A percentile compares a stretch with the other conserved stretches of the same genome.
phyloP scores from a whole-genome alignment of 257 asterid species.

The Schizonepeta tenuifolia region DNA sequence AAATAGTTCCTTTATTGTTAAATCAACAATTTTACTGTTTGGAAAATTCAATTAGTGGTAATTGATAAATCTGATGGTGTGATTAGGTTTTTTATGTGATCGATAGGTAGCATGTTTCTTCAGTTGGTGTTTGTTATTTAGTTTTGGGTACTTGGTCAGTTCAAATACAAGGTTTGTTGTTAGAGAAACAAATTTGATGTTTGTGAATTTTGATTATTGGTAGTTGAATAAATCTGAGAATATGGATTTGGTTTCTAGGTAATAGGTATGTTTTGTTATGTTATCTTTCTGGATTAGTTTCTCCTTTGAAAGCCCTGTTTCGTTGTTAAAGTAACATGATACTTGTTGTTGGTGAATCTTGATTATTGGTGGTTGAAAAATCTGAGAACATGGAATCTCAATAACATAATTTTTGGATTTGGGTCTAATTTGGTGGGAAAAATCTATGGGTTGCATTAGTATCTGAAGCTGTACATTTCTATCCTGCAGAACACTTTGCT shows the following conservation, averaged over 20 bases:
- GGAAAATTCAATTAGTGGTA: neutral
- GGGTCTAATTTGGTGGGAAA: neutral
- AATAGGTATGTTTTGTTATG: neutral
- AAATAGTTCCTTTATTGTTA: neutral
- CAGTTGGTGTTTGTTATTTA: neutral
- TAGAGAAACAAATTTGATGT: neutral
- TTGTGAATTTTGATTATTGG: neutral
- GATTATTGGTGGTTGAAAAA: neutral
- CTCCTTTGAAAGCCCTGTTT: neutral
- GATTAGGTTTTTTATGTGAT: neutral
- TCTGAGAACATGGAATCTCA: neutral
- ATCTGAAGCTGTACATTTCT: slow-evolving; percentile 3
- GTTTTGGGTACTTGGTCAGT: neutral
- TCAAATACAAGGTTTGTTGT: slow-evolving; percentile 2
- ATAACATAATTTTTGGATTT: slow-evolving; percentile 3
- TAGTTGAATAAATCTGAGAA: neutral
- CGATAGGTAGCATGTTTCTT: neutral
- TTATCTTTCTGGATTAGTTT: neutral
- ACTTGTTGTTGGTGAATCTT: neutral
- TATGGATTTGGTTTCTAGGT: neutral
- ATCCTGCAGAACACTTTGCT: slow-evolving; percentile 46
- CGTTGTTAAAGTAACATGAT: neutral
- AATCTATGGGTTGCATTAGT: neutral
- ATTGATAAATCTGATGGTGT: neutral
- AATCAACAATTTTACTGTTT: neutral